Conservation (phyloP, 2,329 filamentous ascomycete species). For the Neopestalotiopsis sp. region DNA sequence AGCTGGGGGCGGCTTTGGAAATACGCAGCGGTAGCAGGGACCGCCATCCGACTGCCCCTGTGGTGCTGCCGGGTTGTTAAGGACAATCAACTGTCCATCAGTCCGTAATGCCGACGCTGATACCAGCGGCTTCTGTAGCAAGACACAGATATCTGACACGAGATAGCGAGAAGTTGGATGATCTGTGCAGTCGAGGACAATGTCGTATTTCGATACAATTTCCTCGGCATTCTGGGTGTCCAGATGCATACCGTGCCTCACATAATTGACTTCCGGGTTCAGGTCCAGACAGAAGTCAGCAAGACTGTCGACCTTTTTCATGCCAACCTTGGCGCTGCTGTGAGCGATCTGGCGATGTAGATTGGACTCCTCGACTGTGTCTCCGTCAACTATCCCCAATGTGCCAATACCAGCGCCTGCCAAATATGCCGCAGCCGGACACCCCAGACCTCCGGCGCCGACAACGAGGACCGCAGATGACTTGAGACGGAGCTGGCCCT, state of each 20-base stretch:
- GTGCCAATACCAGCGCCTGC: constrained; percentile 86
- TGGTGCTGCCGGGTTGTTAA: constrained; percentile 77
- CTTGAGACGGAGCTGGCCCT: constrained; percentile 78
- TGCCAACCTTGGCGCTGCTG: constrained; percentile 70
- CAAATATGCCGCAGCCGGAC: constrained; percentile 90
- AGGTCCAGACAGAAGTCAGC: constrained; percentile 61
- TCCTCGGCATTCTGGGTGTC: constrained; percentile 69
- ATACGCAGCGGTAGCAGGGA: constrained; percentile 93
- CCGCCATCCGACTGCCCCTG: constrained; percentile 65
- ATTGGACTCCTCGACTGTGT: constrained; percentile 87
- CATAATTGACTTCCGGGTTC: constrained; percentile 73
- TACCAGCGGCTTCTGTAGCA: constrained; percentile 79
- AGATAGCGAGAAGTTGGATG: constrained; percentile 90
- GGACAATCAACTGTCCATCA: constrained; percentile 86
- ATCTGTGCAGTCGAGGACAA: constrained; percentile 95
- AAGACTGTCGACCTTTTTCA: constrained; percentile 81
- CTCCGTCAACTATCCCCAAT: constrained; percentile 85
- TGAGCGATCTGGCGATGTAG: constrained; percentile 92
- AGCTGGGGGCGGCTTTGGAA: constrained; percentile 83
- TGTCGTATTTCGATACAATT: constrained; percentile 74
- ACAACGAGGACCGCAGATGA: constrained; percentile 77
- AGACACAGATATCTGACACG: constrained; percentile 86
- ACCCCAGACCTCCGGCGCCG: constrained; percentile 88
- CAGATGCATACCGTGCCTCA: constrained; percentile 67
- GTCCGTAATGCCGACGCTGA: constrained; percentile 89